phyloP scores from a whole-genome alignment of 2,329 filamentous ascomycete genomes.

The Davidsoniella virescens region DNA sequence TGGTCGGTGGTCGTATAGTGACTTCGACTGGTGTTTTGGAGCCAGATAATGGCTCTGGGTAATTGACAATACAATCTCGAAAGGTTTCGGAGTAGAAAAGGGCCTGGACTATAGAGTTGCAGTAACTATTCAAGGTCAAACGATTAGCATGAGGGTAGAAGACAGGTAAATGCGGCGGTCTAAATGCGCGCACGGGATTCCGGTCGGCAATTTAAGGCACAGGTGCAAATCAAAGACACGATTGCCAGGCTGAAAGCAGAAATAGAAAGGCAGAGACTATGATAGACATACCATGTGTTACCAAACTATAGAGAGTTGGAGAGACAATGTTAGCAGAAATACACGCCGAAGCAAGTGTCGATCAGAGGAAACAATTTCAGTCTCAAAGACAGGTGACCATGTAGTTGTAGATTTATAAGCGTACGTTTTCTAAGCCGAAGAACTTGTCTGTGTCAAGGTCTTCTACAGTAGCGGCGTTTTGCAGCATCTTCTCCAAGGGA shows the following conservation, averaged over 20 bases:
- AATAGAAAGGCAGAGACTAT: slow-evolving; percentile 1
- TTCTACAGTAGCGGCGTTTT: slow-evolving; percentile 64
- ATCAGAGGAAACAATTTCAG: neutral
- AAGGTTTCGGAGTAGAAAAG: slow-evolving; percentile 92
- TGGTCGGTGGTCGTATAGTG: slow-evolving; percentile 39
- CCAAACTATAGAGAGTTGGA: slow-evolving; percentile 50
- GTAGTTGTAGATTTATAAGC: slow-evolving; percentile 21
- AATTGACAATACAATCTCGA: slow-evolving; percentile 84
- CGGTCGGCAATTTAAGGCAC: neutral
- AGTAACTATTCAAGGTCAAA: slow-evolving; percentile 48
- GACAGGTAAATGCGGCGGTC: neutral
- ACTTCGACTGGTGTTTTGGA: slow-evolving; percentile 49
- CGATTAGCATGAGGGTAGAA: neutral
- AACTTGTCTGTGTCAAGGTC: slow-evolving; percentile 92
- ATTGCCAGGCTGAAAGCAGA: neutral
- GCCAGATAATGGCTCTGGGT: slow-evolving; percentile 57
- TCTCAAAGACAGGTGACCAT: slow-evolving; percentile 1
- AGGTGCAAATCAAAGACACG: neutral
- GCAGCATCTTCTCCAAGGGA: slow-evolving; percentile 58
- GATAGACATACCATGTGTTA: slow-evolving; percentile 67
- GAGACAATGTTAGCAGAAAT: slow-evolving; percentile 21
- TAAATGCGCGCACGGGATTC: neutral
- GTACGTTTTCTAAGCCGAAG: slow-evolving; percentile 94
- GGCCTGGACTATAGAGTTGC: slow-evolving; percentile 94
- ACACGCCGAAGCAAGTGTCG: neutral